These are phyloP conservation scores for Andrographis paniculata DNA, from an alignment of 305 asterid genomes.

Conservation along the genomic window DNA sequence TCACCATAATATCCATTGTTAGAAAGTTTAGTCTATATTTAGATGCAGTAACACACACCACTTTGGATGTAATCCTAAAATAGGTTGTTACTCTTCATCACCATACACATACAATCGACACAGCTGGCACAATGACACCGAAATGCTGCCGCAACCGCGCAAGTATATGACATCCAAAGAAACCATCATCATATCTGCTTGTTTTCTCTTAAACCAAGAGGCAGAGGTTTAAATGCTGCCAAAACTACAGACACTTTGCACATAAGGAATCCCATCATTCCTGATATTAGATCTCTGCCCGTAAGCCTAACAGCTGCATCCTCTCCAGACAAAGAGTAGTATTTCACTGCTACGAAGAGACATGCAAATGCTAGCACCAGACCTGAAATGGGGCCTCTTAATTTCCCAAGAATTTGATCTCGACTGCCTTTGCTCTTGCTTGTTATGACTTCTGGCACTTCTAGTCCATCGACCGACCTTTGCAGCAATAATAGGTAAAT, in stretches of 20 bases:
- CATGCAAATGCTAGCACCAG: constrained; percentile 42
- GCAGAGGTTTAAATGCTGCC: constrained; percentile 65
- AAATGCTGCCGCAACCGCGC: no score
- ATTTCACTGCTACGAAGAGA: constrained; percentile 28
- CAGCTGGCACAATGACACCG: no score
- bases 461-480: constrained; percentile 64
- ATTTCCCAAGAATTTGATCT: constrained; percentile 23
- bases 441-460: constrained; percentile 34
- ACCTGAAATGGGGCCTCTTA: constrained; percentile 32
- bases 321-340: constrained; percentile 42
- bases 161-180: constrained; percentile 1
- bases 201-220: constrained; percentile 24
- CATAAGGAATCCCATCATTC: constrained; percentile 70
- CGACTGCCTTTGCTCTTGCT: constrained; percentile 19
- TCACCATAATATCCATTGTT: no score
- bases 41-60: no score
- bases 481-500: constrained; percentile 57
- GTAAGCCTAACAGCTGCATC: constrained; percentile 34
- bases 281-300: constrained; percentile 56
- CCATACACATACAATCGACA: no score
- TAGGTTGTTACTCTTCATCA: no score
- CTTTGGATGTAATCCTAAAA: no score
- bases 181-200: constrained; percentile 19
- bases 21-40: no score
- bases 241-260: constrained; percentile 69